These are phyloP conservation scores for Pleurotus giganteus DNA, from an alignment of 768 basidiomycete species.

Conservation along the genomic window DNA sequence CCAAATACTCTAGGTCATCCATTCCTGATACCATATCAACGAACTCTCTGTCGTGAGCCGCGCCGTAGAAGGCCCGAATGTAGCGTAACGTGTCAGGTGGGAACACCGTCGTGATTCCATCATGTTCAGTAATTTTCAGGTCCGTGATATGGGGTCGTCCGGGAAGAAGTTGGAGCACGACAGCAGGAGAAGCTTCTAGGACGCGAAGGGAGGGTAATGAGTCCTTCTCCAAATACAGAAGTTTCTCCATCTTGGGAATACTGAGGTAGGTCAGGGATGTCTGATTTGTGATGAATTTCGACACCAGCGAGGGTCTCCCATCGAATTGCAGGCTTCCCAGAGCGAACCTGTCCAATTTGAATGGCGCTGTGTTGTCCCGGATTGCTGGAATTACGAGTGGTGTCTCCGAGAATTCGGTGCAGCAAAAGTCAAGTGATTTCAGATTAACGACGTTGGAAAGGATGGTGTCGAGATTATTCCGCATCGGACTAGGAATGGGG, in stretches of 20 bases:
- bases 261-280: not conserved
- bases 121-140: not conserved
- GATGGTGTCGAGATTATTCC: no score
- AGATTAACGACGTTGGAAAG: no score
- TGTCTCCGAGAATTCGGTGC: no score
- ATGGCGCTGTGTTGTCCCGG: not conserved
- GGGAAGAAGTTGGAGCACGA: not conserved
- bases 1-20: no score
- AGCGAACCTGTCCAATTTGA: not conserved
- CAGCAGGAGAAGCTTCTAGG: not conserved
- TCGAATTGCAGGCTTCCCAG: not conserved
- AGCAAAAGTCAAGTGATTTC: no score
- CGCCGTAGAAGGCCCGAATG: not conserved
- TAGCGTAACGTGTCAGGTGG: not conserved
- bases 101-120: not conserved
- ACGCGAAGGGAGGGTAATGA: not conserved
- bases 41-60: no score
- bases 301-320: not conserved
- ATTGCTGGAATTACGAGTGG: no score
- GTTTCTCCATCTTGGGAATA: not conserved
- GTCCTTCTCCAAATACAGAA: not conserved
- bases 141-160: not conserved
- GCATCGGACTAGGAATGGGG: no score
- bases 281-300: not conserved
- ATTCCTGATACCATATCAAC: no score